Evolutionary conservation across 2,329 filamentous ascomycete genomes (phyloP).

Genomic region (Pyrenophora graminea): DNA sequence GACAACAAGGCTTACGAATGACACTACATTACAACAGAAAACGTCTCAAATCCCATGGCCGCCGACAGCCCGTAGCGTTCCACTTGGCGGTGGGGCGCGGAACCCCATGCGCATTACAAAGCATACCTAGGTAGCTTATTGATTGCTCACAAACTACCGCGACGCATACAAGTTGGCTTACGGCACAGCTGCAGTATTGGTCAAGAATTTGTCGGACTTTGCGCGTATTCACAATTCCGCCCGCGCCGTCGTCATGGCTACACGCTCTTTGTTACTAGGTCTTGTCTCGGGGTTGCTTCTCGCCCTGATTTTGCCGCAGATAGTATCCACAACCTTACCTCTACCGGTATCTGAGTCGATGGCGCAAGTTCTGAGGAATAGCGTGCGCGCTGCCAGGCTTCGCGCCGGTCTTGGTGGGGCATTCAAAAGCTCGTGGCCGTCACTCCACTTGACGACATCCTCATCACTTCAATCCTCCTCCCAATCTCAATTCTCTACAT

Average conservation of each 20-base stretch:
- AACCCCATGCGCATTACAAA: conserved; percentile 2
- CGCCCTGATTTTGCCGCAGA: conserved; percentile 30
- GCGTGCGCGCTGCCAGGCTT: conserved; percentile 36
- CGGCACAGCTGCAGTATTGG: neutral
- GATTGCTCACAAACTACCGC: neutral
- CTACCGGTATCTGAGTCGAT: conserved; percentile 22
- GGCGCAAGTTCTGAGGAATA: conserved; percentile 41
- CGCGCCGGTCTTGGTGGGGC: conserved; percentile 21
- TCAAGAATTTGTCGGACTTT: neutral
- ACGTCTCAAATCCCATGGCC: too few species aligned
- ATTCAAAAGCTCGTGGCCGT: conserved; percentile 22
- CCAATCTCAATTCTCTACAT: conserved; percentile 19
- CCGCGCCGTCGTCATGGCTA: conserved; percentile 19
- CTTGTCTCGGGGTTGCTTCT: conserved; percentile 34
- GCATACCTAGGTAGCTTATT: neutral
- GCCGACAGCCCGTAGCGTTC: too few species aligned
- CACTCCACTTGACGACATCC: conserved; percentile 4
- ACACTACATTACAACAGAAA: too few species aligned
- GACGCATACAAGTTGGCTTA: neutral
- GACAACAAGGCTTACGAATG: too few species aligned
- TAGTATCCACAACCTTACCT: conserved; percentile 14
- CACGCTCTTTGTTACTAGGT: conserved; percentile 28
- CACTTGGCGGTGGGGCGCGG: neutral
- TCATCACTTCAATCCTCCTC: conserved; percentile 11
- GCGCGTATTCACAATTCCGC: conserved; percentile 7